Conservation (phyloP, 164 flowering plant species). For the Akebia trifoliata region DNA sequence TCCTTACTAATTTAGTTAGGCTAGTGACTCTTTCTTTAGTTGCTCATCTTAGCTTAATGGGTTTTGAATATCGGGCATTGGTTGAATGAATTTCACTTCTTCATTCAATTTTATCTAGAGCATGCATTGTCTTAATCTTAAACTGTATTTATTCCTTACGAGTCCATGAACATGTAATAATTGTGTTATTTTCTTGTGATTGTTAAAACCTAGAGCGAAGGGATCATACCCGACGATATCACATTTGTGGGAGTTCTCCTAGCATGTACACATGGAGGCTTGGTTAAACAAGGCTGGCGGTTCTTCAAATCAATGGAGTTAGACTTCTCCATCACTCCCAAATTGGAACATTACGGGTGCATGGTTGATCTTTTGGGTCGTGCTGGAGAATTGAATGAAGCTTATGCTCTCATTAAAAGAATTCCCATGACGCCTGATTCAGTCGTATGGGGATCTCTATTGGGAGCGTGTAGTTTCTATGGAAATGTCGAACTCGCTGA, state of each 20-base stretch:
- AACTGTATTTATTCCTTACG: no score
- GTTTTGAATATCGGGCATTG: no score
- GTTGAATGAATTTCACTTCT: no score
- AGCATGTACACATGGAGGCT: slow-evolving; percentile 82
- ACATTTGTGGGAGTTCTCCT: slow-evolving; percentile 73
- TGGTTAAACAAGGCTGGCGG: slow-evolving; percentile 43
- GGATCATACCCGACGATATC: slow-evolving; percentile 60
- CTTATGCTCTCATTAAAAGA: slow-evolving; percentile 45
- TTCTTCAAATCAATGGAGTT: slow-evolving; percentile 52
- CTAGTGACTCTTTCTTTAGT: no score
- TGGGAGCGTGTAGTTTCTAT: slow-evolving; percentile 81
- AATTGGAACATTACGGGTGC: slow-evolving; percentile 79
- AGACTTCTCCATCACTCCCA: slow-evolving; percentile 40
- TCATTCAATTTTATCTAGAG: no score
- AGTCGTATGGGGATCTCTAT: slow-evolving; percentile 72
- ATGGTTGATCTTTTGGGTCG: slow-evolving; percentile 87
- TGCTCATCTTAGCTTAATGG: no score
- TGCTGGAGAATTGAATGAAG: slow-evolving; percentile 58
- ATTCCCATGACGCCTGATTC: slow-evolving; percentile 89
- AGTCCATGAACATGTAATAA: no score
- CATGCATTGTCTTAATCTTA: no score
- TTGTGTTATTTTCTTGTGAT: neutral
- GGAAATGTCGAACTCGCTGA: slow-evolving; percentile 62
- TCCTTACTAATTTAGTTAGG: no score
- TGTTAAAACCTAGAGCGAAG: slow-evolving; percentile 15